Base-by-base conservation (phyloP, 768 basidiomycete species). In the Leccinum longicurvipes region DNA sequence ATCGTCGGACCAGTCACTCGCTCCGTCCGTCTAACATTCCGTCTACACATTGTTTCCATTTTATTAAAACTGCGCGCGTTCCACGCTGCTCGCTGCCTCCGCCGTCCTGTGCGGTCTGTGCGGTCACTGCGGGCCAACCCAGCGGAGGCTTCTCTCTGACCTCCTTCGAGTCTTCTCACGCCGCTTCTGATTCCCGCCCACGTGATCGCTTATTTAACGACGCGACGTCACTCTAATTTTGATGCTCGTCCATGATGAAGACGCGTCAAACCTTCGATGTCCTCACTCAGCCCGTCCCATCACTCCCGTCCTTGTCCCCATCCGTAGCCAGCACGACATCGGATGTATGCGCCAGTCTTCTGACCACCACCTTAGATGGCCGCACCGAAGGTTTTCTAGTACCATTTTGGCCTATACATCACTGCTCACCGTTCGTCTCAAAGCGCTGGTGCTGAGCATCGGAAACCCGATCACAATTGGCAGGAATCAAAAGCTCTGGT, bases 401-500 rank as follows among this genome's bases (percentile, higher is more conserved):
- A 17, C 31, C 44, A 19, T 41, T 32, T 19, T 51, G 31, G 1
- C 15, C 21, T 45, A 29, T 6, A 19, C 14, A 21, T 56, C 48
- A 8, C 39, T 29, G 12, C 56, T 60, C 45, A 60, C 32, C 39
- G 5, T 6, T n/a, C 12, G 28, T 36, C 21, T 12, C 21, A 31
- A 60, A 90, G 90, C 77, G 11, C 74, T 91, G 17, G 60, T 83
- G 17, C 68, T 92, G 39, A 82, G 77, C 39, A 68, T 88, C 47
- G 80, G 81, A 56, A 82, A 78, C 60, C 86, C 90, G 6, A 77
- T 82, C 7, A 81, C 77, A 0, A 86, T 92, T 45, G 90, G 90
- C 21, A 78, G 90, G 63, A 85, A 89, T 61, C 81, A 85, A n/a
- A 75, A 79, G 21, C 69, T 77, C 42, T 91, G 88, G 88, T 89